Evolutionary conservation across 2,329 filamentous ascomycete species (phyloP).

Genomic region (Penicillium frequentans): DNA sequence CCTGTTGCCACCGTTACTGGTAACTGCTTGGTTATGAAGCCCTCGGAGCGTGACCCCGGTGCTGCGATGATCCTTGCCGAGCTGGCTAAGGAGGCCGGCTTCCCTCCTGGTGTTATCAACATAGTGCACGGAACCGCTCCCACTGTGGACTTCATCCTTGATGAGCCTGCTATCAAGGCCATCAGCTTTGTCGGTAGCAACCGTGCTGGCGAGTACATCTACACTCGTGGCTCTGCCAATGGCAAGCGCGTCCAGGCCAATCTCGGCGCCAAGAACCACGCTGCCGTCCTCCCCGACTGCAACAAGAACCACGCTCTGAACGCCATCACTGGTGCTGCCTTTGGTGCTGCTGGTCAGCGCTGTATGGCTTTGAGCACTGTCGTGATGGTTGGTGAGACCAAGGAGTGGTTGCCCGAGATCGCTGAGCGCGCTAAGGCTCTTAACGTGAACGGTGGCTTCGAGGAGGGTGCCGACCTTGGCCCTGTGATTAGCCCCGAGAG

Average conservation of each 20-base stretch:
- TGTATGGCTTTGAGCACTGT: slow-evolving; percentile 69
- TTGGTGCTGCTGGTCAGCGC: slow-evolving; percentile 67
- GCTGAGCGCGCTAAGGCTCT: slow-evolving; percentile 62
- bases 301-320: slow-evolving; percentile 70
- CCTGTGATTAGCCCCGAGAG: slow-evolving; percentile 64
- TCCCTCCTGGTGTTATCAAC: slow-evolving; percentile 66
- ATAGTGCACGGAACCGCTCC: slow-evolving; percentile 64
- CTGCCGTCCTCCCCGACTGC: slow-evolving; percentile 65
- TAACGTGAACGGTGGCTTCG: slow-evolving; percentile 63
- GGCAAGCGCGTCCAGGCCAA: slow-evolving; percentile 71
- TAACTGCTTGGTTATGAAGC: slow-evolving; percentile 65
- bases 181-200: slow-evolving; percentile 69
- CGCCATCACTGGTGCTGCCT: slow-evolving; percentile 66
- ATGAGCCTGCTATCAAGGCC: slow-evolving; percentile 68
- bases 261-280: slow-evolving; percentile 70
- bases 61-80: slow-evolving; percentile 67
- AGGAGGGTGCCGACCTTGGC: slow-evolving; percentile 63
- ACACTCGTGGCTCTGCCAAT: slow-evolving; percentile 64
- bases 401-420: slow-evolving; percentile 64
- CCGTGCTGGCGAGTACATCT: slow-evolving; percentile 69
- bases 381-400: slow-evolving; percentile 65
- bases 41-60: slow-evolving; percentile 65
- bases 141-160: slow-evolving; percentile 69
- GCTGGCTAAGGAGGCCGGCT: slow-evolving; percentile 62
- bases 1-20: slow-evolving; percentile 65